phyloP scores from a whole-genome alignment of 2,329 filamentous ascomycete species.

The Ceratocystis cacaofunesta region DNA sequence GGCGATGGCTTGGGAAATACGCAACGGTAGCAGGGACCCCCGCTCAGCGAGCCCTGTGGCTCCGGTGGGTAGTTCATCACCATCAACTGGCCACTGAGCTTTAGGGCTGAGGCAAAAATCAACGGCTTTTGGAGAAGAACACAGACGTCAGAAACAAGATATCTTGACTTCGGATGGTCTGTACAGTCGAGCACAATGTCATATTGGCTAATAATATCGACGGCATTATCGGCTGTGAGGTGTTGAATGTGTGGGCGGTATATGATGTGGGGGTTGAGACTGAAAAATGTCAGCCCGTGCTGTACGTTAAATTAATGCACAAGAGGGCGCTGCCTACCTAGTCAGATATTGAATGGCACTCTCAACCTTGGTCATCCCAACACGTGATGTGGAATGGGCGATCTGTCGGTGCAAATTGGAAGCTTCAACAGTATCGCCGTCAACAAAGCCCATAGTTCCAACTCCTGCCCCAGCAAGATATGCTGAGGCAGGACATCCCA shows the following conservation, averaged over 20 bases:
- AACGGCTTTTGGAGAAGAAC: constrained; percentile 66
- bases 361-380: constrained; percentile 67
- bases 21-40: constrained; percentile 85
- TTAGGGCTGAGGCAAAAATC: constrained; percentile 77
- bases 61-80: constrained; percentile 68
- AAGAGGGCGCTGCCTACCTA: constrained; percentile 28
- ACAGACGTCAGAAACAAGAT: constrained; percentile 82
- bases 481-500: constrained; percentile 84
- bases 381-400: constrained; percentile 54
- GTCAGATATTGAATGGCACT: constrained; percentile 51
- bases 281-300: constrained; percentile 23
- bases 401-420: constrained; percentile 92
- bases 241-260: constrained; percentile 50
- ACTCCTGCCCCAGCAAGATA: constrained; percentile 86
- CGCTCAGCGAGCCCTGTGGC: constrained; percentile 36
- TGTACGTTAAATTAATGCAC: neutral
- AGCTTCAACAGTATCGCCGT: constrained; percentile 73
- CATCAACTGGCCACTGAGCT: constrained; percentile 79
- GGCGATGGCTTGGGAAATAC: constrained; percentile 82
- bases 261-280: constrained; percentile 55
- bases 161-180: constrained; percentile 80
- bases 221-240: constrained; percentile 53
- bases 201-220: constrained; percentile 51
- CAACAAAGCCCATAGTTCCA: constrained; percentile 67
- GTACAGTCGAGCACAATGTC: constrained; percentile 89